Conservation (phyloP, 345 rosid species). For the Citrus maxima region DNA sequence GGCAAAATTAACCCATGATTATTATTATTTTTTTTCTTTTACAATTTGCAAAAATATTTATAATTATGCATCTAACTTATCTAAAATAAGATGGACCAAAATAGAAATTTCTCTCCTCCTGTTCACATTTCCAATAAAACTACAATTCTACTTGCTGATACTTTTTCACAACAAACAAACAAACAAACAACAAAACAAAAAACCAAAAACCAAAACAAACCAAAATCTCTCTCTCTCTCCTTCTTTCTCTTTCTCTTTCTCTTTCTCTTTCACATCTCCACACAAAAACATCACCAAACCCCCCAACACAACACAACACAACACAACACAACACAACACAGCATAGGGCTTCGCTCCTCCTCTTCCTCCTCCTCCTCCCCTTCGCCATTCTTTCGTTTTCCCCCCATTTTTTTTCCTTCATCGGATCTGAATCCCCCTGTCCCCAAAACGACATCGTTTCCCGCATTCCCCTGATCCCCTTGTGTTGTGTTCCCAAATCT, state of each 20-base stretch:
- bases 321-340: background rate
- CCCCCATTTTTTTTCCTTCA: conserved; percentile 10
- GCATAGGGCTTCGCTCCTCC: conserved; percentile 14
- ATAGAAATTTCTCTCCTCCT: background rate
- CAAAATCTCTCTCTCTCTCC: conserved; percentile 10
- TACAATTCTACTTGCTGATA: too few species aligned
- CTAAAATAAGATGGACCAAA: too few species aligned
- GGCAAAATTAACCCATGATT: too few species aligned
- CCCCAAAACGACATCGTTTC: conserved; percentile 19
- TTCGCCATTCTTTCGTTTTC: conserved; percentile 18
- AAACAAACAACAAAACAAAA: too few species aligned
- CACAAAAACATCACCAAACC: conserved; percentile 38
- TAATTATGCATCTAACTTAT: too few species aligned
- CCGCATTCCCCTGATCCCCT: conserved; percentile 19
- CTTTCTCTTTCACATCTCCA: conserved; percentile 11
- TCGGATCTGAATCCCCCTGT: conserved; percentile 38
- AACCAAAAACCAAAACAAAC: conserved; percentile 5
- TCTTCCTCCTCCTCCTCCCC: conserved; percentile 10
- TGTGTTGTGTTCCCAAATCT: background rate
- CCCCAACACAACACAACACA: background rate
- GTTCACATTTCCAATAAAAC: background rate
- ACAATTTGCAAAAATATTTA: too few species aligned
- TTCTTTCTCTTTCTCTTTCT: background rate
- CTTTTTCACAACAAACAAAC: too few species aligned
- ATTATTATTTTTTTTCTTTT: too few species aligned